Evolutionary conservation across 2,329 filamentous ascomycete genomes (phyloP).

Genomic region (Aphanocladium album): DNA sequence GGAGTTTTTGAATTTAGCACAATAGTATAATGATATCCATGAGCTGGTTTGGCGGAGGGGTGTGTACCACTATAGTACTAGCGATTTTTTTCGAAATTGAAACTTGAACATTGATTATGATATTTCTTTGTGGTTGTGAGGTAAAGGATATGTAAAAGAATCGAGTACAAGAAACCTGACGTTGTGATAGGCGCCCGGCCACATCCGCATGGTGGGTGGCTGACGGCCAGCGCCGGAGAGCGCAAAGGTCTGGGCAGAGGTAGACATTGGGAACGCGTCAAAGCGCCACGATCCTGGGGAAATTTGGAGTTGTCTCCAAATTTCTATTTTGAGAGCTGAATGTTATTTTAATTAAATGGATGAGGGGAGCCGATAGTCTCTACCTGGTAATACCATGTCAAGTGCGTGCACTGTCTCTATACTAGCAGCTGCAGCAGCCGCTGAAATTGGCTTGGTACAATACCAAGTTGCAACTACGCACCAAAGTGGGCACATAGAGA

Average conservation of each 20-base stretch:
- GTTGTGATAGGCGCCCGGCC: background rate
- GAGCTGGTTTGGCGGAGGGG: background rate
- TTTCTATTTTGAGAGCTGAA: background rate
- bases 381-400: too few species aligned
- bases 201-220: background rate
- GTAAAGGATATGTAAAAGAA: constrained; percentile 1
- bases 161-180: background rate
- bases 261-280: background rate
- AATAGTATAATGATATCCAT: background rate
- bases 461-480: too few species aligned
- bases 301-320: background rate
- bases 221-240: constrained; percentile 3
- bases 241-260: background rate
- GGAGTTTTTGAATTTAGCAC: background rate
- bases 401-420: too few species aligned
- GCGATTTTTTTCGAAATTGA: background rate
- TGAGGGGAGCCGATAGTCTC: too few species aligned
- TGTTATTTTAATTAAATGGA: background rate
- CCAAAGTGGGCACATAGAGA: too few species aligned
- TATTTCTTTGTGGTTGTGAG: background rate
- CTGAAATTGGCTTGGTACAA: too few species aligned
- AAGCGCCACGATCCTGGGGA: background rate
- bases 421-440: too few species aligned
- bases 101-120: background rate
- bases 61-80: background rate